phyloP scores from a whole-genome alignment of 306 rosid species.

The Argentina anserina region DNA sequence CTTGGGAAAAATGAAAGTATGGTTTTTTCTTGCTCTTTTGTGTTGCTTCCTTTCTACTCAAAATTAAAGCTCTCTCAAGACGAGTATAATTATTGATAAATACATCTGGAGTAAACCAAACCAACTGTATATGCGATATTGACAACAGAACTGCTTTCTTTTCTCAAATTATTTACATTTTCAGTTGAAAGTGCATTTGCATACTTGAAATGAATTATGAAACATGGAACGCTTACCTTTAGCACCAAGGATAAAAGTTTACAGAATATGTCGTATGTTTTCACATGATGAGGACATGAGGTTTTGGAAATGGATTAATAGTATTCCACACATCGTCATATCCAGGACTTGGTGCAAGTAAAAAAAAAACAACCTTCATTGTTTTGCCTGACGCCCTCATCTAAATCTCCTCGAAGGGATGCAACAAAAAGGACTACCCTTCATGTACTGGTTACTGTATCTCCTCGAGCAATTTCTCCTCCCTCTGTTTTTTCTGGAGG shows the following conservation, averaged over 20 bases:
- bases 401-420: too few species aligned
- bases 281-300: not conserved
- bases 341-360: too few species aligned
- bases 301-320: not conserved
- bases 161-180: not conserved
- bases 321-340: too few species aligned
- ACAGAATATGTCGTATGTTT: not conserved
- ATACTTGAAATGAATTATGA: not conserved
- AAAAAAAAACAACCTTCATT: too few species aligned
- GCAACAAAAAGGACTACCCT: too few species aligned
- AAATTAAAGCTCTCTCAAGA: slow-evolving; percentile 38
- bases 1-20: slow-evolving; percentile 48
- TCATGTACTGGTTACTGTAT: too few species aligned
- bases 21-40: slow-evolving; percentile 36
- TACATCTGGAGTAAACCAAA: slow-evolving; percentile 8
- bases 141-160: slow-evolving; percentile 1
- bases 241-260: not conserved
- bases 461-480: too few species aligned
- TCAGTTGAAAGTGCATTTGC: slow-evolving; percentile 15
- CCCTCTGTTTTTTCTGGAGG: too few species aligned
- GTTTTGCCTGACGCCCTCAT: too few species aligned
- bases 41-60: slow-evolving; percentile 90
- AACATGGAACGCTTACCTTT: not conserved
- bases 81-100: not conserved
- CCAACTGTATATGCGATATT: slow-evolving; percentile 19